Percentiles rank a stretch among this genome's conserved stretches.
Conservation (phyloP, 768 basidiomycete species). For the Collybia nuda region DNA sequence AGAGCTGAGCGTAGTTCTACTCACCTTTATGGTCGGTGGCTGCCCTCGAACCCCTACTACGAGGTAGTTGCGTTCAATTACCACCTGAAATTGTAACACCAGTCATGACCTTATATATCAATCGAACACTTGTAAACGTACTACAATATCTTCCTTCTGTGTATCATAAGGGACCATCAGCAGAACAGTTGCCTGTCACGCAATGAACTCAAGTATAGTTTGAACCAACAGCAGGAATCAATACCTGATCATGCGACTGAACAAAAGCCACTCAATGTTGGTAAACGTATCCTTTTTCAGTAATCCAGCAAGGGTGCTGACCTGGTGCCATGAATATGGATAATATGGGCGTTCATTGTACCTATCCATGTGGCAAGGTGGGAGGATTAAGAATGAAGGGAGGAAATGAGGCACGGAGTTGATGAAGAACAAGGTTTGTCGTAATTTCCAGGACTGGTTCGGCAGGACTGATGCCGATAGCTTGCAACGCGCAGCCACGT, state of each 20-base stretch:
- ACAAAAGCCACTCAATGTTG: conserved; percentile 16
- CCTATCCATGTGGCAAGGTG: conserved; percentile 30
- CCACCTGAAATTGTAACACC: conserved; percentile 46
- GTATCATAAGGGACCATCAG: conserved; percentile 73
- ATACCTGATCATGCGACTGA: conserved; percentile 87
- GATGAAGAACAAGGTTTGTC: conserved; percentile 1
- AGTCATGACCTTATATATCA: background rate
- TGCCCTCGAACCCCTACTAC: conserved; percentile 74
- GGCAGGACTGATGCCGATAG: no score
- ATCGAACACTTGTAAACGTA: conserved; percentile 18
- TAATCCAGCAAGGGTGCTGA: conserved; percentile 29
- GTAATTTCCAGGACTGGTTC: no score
- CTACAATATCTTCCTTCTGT: conserved; percentile 69
- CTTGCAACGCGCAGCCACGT: background rate
- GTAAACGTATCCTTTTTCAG: conserved; percentile 14
- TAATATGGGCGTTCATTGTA: conserved; percentile 39
- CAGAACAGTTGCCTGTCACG: conserved; percentile 68
- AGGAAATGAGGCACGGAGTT: conserved; percentile 9
- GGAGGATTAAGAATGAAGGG: conserved; percentile 5
- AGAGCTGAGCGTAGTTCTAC: conserved; percentile 10
- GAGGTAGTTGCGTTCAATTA: conserved; percentile 69
- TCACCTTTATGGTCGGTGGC: conserved; percentile 71
- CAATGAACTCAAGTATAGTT: conserved; percentile 9
- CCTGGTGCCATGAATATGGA: conserved; percentile 87
- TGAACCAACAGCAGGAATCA: conserved; percentile 11